Evolutionary conservation across 192 early-diverging fungal species (phyloP).

Genomic region (Chytriomyces confervae): DNA sequence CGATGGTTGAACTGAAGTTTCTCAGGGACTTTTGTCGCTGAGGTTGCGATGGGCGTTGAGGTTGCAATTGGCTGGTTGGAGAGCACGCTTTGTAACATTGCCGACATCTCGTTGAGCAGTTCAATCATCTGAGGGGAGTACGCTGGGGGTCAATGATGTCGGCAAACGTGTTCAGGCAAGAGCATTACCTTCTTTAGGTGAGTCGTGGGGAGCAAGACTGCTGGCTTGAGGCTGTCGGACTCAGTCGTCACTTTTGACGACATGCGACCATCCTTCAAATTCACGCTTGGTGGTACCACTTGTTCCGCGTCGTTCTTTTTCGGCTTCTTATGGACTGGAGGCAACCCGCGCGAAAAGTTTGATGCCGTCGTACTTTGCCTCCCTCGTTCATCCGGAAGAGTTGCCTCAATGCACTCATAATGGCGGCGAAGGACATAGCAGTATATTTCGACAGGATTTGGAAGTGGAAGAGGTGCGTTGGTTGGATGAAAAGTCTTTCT

Average conservation of each 20-base stretch:
- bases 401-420: neutral
- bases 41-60: too few relatives aligned
- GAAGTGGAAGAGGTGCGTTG: neutral
- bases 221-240: too few relatives aligned
- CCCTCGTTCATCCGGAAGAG: neutral
- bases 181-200: too few relatives aligned
- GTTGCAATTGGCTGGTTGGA: too few relatives aligned
- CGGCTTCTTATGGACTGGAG: neutral
- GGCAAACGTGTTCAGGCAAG: too few relatives aligned
- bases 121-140: too few relatives aligned
- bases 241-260: conserved; percentile 16
- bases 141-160: too few relatives aligned
- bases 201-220: too few relatives aligned
- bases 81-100: too few relatives aligned
- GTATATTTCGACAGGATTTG: neutral
- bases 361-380: neutral
- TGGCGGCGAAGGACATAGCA: neutral
- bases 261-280: conserved; percentile 35
- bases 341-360: neutral
- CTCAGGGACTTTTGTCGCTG: too few relatives aligned
- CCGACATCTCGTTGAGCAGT: too few relatives aligned
- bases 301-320: neutral
- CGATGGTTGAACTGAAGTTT: too few relatives aligned
- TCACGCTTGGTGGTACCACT: neutral
- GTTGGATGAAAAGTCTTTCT: neutral